A percentile compares a stretch with the other conserved stretches of the same genome.
phyloP scores from a whole-genome alignment of 2,329 filamentous ascomycete genomes.

The Aspergillus japonicus region DNA sequence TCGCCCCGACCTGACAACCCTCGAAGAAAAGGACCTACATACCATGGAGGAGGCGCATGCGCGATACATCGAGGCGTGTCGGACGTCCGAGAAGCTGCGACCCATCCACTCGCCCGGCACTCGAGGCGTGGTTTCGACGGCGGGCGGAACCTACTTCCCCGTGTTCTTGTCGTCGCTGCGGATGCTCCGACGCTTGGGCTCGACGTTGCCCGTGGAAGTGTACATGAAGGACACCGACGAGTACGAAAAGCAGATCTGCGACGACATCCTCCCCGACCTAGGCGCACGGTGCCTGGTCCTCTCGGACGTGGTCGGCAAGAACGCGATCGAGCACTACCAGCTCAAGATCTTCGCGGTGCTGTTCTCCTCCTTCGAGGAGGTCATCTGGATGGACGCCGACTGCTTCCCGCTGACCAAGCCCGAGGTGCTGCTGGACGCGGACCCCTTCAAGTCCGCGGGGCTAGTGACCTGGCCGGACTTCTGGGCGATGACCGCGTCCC shows the following conservation, averaged over 20 bases:
- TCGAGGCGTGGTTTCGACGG: conserved; percentile 53
- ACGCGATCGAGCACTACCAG: conserved; percentile 49
- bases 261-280: conserved; percentile 40
- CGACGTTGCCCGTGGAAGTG: conserved; percentile 50
- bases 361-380: conserved; percentile 59
- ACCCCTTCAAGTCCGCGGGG: conserved; percentile 54
- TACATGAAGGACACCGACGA: conserved; percentile 42
- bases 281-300: conserved; percentile 46
- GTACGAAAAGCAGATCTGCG: conserved; percentile 43
- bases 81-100: conserved; percentile 28
- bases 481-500: conserved; percentile 46
- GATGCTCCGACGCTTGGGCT: conserved; percentile 54
- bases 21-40: conserved; percentile 34
- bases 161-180: conserved; percentile 52
- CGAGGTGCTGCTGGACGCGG: conserved; percentile 48
- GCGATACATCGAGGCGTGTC: conserved; percentile 40
- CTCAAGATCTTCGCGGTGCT: conserved; percentile 59
- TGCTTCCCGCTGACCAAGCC: conserved; percentile 53
- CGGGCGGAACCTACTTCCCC: conserved; percentile 49
- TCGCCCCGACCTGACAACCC: conserved; percentile 38
- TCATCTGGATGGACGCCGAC: conserved; percentile 60
- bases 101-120: conserved; percentile 39
- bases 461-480: conserved; percentile 59
- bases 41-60: conserved; percentile 42
- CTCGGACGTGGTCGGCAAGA: conserved; percentile 41